A percentile compares a stretch with the other conserved stretches of the same genome.
Conservation (phyloP, 129 eudicot species). For the Flaveria linearis region DNA sequence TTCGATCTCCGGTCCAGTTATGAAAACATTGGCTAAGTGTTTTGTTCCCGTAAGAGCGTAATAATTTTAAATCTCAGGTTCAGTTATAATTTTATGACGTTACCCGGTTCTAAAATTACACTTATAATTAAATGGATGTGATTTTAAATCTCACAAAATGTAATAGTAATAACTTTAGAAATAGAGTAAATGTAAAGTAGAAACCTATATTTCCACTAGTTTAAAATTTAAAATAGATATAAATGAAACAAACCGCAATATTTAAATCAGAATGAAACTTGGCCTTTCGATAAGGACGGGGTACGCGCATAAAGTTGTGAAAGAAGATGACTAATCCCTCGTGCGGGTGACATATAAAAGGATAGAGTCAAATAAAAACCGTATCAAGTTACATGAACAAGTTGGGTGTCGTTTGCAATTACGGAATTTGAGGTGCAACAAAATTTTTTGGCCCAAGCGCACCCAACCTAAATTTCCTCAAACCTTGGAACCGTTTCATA, state of each 20-base stretch:
- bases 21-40: too few species aligned
- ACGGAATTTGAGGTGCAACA: slow-evolving; percentile 26
- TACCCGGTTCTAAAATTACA: too few species aligned
- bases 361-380: slow-evolving; percentile 10
- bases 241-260: neutral
- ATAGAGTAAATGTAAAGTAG: too few species aligned
- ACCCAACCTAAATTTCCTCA: neutral
- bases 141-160: too few species aligned
- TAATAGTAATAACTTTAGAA: too few species aligned
- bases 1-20: too few species aligned
- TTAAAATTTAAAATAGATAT: neutral
- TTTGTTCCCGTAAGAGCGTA: too few species aligned
- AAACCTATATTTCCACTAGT: too few species aligned
- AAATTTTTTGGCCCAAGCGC: neutral
- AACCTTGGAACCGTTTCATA: neutral
- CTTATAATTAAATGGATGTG: too few species aligned
- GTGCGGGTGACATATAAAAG: slow-evolving; percentile 16
- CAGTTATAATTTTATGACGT: too few species aligned
- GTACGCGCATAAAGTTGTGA: slow-evolving; percentile 25
- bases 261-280: neutral
- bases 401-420: slow-evolving; percentile 32
- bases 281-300: neutral
- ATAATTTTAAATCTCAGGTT: too few species aligned
- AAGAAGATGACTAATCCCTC: slow-evolving; percentile 11
- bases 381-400: slow-evolving; percentile 23